Percentiles rank a stretch among this genome's conserved stretches.
Evolutionary conservation across 1,284 basidiomycete genomes (phyloP).

Genomic region (Fomitopsis palustris): DNA sequence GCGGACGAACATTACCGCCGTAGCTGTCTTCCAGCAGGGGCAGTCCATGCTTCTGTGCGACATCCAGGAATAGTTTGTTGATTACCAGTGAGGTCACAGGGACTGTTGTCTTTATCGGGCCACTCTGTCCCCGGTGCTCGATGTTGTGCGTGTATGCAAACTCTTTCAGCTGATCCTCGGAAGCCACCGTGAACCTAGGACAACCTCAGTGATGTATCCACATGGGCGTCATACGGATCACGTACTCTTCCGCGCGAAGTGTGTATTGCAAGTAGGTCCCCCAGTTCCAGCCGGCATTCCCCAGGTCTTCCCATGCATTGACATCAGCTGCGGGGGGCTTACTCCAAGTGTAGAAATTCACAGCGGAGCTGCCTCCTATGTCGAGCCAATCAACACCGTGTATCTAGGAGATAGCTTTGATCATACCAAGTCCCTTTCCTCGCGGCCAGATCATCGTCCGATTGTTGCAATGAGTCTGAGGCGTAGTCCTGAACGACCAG

Average conservation of each 20-base stretch:
- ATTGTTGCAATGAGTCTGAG: conserved; percentile 16
- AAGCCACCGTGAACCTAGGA: conserved; percentile 14
- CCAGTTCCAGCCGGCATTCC: conserved; percentile 27
- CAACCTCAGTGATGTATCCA: neutral
- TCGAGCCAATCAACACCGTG: conserved; percentile 1
- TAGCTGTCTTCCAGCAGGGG: conserved; percentile 12
- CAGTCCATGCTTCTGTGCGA: conserved; percentile 16
- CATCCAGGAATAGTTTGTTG: conserved; percentile 12
- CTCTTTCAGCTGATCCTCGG: conserved; percentile 8
- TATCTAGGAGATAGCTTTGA: neutral
- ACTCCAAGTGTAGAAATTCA: conserved; percentile 22
- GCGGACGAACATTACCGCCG: conserved; percentile 16
- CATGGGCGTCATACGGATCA: neutral
- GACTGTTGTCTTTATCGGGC: conserved; percentile 19
- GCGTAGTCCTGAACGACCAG: conserved; percentile 28
- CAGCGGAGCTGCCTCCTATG: conserved; percentile 26
- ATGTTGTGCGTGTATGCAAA: conserved; percentile 8
- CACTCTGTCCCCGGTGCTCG: conserved; percentile 15
- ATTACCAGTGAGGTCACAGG: conserved; percentile 1
- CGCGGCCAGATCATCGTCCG: conserved; percentile 16
- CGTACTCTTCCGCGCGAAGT: conserved; percentile 10
- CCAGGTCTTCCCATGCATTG: conserved; percentile 21
- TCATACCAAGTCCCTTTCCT: conserved; percentile 24
- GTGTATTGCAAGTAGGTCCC: conserved; percentile 14
- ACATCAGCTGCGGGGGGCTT: conserved; percentile 25